Percentiles rank a stretch among this genome's conserved stretches.
Evolutionary conservation across 768 basidiomycete genomes (phyloP).

Genomic region (Lyophyllum atratum): DNA sequence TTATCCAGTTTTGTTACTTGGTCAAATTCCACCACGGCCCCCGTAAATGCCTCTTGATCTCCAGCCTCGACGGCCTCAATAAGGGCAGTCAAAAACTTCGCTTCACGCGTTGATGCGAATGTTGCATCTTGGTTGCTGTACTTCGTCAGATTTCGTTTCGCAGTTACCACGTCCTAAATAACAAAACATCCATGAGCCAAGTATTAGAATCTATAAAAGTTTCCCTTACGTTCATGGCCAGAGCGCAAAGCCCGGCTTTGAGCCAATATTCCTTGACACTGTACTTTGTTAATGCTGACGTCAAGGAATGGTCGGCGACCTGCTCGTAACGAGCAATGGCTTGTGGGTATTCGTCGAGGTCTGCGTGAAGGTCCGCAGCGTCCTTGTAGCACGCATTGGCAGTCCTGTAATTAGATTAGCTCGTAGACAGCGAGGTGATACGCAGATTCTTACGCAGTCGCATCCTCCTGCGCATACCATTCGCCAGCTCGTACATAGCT

Average conservation of each 20-base stretch:
- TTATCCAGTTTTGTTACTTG: slow-evolving; percentile 91
- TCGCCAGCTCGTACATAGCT: slow-evolving; percentile 91
- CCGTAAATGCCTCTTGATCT: slow-evolving; percentile 67
- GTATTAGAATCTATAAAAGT: background rate
- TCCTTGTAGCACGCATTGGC: slow-evolving; percentile 96
- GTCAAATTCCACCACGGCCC: slow-evolving; percentile 89
- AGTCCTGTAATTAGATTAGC: slow-evolving; percentile 53
- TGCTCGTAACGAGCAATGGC: slow-evolving; percentile 90
- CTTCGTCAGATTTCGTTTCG: slow-evolving; percentile 73
- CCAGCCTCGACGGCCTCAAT: slow-evolving; percentile 66
- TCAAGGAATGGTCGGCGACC: slow-evolving; percentile 83
- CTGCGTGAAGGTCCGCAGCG: slow-evolving; percentile 92
- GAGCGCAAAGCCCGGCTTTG: slow-evolving; percentile 79
- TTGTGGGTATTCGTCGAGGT: slow-evolving; percentile 79
- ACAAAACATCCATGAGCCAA: background rate
- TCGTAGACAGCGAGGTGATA: background rate
- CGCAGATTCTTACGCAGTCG: slow-evolving; percentile 71
- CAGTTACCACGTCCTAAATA: slow-evolving; percentile 79
- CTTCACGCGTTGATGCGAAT: slow-evolving; percentile 88
- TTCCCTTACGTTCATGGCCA: slow-evolving; percentile 78
- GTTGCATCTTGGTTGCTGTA: slow-evolving; percentile 84
- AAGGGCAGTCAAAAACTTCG: slow-evolving; percentile 80
- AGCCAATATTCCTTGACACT: slow-evolving; percentile 99
- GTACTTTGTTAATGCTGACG: slow-evolving; percentile 90
- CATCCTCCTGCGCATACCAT: slow-evolving; percentile 98